These are phyloP conservation scores for Boletus chippewaensis DNA, from an alignment of 1,284 basidiomycete species.

Conservation along the genomic window DNA sequence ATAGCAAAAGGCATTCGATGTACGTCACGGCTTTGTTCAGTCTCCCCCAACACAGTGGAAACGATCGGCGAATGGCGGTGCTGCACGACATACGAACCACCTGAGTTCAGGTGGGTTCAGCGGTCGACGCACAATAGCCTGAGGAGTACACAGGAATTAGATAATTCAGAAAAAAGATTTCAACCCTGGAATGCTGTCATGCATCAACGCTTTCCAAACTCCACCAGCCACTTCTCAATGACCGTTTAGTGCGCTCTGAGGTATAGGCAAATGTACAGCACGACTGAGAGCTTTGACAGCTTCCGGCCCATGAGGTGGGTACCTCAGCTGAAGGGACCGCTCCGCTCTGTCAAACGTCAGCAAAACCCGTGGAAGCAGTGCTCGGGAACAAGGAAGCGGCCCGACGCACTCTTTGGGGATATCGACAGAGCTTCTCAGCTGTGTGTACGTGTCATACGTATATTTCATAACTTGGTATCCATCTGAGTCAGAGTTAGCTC, in stretches of 20 bases:
- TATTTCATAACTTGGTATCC: constrained; percentile 41
- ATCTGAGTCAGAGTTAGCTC: constrained; percentile 27
- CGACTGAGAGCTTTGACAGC: constrained; percentile 13
- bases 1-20: no score
- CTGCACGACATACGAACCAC: no score
- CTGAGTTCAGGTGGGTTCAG: no score
- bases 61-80: no score
- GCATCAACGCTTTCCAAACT: not conserved
- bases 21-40: no score
- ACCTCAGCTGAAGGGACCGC: constrained; percentile 16
- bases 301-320: constrained; percentile 21
- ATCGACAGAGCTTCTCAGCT: constrained; percentile 40
- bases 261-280: constrained; percentile 14
- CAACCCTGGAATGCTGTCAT: not conserved
- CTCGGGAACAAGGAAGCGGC: not conserved
- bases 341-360: constrained; percentile 19
- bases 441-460: constrained; percentile 44
- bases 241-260: constrained; percentile 4
- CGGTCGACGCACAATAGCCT: no score
- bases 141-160: not conserved
- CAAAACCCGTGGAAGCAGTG: not conserved
- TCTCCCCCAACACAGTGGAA: no score
- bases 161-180: not conserved
- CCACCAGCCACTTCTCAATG: not conserved
- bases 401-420: constrained; percentile 35